Percentiles rank a stretch among this genome's conserved stretches.
These are phyloP conservation scores for Typha latifolia DNA, from an alignment of 176 grass and related monocot species.

Conservation along the genomic window DNA sequence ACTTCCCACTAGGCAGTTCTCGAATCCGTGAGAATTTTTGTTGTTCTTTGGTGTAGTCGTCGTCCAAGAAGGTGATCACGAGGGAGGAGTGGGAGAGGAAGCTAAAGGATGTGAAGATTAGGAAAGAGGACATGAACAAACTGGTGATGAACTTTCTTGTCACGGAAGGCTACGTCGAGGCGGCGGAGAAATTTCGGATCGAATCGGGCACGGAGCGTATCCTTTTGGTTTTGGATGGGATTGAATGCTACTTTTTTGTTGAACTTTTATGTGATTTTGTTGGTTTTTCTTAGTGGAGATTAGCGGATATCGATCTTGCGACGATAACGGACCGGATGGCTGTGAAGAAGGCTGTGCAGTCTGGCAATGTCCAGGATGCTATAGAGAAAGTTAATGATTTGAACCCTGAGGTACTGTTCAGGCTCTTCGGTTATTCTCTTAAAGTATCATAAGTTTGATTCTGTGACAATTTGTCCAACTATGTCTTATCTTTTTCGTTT, in stretches of 20 bases:
- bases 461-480: not conserved
- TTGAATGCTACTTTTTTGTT: not conserved
- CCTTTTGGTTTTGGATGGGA: not conserved
- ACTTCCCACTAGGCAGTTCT: not conserved
- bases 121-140: slow-evolving; percentile 88
- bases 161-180: slow-evolving; percentile 83
- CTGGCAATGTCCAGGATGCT: slow-evolving; percentile 91
- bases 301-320: slow-evolving; percentile 86
- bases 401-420: slow-evolving; percentile 62
- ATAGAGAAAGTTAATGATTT: slow-evolving; percentile 97
- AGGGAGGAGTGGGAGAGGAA: slow-evolving; percentile 93
- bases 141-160: slow-evolving; percentile 96
- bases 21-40: slow-evolving; percentile 9
- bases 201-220: slow-evolving; percentile 93
- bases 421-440: not conserved
- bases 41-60: slow-evolving; percentile 17
- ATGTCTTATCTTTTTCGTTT: not conserved
- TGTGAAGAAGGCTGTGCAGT: slow-evolving; percentile 79
- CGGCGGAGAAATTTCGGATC: slow-evolving; percentile 85
- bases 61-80: slow-evolving; percentile 81
- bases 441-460: slow-evolving; percentile 7
- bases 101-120: slow-evolving; percentile 85
- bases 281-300: slow-evolving; percentile 21
- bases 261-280: slow-evolving; percentile 1
- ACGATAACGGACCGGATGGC: slow-evolving; percentile 93